phyloP scores from a whole-genome alignment of 495 filamentous ascomycete species.

The Neurospora sp. region DNA sequence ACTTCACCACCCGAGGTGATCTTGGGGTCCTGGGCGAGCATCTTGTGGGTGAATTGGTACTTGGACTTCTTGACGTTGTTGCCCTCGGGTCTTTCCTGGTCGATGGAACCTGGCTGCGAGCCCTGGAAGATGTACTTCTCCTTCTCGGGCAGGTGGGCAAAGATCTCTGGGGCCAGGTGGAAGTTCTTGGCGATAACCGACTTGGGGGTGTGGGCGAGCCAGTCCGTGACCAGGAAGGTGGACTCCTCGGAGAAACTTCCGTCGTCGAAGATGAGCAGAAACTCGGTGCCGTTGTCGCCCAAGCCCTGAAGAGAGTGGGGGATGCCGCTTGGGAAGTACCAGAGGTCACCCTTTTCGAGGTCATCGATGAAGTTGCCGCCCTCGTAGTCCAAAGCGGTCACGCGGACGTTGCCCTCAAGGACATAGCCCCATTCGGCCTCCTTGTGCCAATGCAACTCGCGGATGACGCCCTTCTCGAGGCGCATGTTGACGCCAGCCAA shows the following conservation, averaged over 20 bases:
- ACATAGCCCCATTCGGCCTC: slow-evolving; percentile 64
- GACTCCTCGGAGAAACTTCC: slow-evolving; percentile 61
- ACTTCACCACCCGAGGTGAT: slow-evolving; percentile 47
- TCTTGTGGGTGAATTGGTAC: slow-evolving; percentile 49
- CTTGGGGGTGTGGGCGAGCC: slow-evolving; percentile 55
- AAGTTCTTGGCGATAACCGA: slow-evolving; percentile 58
- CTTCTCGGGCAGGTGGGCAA: slow-evolving; percentile 43
- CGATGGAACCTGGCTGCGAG: slow-evolving; percentile 37
- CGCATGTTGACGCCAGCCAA: slow-evolving; percentile 62
- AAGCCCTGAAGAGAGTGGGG: slow-evolving; percentile 63
- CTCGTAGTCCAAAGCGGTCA: slow-evolving; percentile 58
- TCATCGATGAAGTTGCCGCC: slow-evolving; percentile 62
- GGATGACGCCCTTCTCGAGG: slow-evolving; percentile 55
- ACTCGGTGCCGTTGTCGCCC: slow-evolving; percentile 56
- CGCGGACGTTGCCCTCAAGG: slow-evolving; percentile 47
- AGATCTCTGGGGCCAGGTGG: slow-evolving; percentile 46
- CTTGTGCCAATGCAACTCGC: slow-evolving; percentile 66
- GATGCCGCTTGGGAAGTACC: slow-evolving; percentile 66
- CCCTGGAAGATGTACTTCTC: slow-evolving; percentile 67
- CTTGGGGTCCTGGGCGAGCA: slow-evolving; percentile 48
- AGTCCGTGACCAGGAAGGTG: slow-evolving; percentile 59
- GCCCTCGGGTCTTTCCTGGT: slow-evolving; percentile 33
- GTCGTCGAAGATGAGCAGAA: slow-evolving; percentile 61
- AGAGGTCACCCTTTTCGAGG: slow-evolving; percentile 58
- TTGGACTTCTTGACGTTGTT: slow-evolving; percentile 48